Percentiles rank a stretch among this genome's conserved stretches.
Conservation (phyloP, 306 rosid genomes). For the Corylus avellana region DNA sequence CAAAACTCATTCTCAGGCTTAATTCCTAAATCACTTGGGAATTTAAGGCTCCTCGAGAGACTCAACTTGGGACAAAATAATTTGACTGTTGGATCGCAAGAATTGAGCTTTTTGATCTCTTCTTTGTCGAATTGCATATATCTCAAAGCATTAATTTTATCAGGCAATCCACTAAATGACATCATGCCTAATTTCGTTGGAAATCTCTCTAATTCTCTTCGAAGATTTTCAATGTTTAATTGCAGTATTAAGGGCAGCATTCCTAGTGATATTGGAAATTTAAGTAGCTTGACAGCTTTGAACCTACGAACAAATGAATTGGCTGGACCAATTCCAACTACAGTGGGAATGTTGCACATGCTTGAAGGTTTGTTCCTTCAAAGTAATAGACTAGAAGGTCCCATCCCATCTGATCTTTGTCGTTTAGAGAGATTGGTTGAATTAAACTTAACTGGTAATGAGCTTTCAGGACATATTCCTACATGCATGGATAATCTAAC, state of each 20-base stretch:
- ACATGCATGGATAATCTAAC: conserved; percentile 30
- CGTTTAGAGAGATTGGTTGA: conserved; percentile 13
- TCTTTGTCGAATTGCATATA: conserved; percentile 21
- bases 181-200: conserved; percentile 29
- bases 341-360: conserved; percentile 20
- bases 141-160: conserved; percentile 10
- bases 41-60: not conserved
- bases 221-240: not conserved
- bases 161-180: conserved; percentile 30
- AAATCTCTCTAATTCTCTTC: conserved; percentile 34
- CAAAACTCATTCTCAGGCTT: conserved; percentile 4
- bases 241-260: conserved; percentile 29
- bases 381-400: not conserved
- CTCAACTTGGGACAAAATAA: conserved; percentile 7
- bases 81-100: conserved; percentile 21
- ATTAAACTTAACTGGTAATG: conserved; percentile 24
- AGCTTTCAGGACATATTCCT: conserved; percentile 31
- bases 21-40: conserved; percentile 20
- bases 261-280: conserved; percentile 20
- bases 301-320: conserved; percentile 19
- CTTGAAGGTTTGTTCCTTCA: conserved; percentile 31
- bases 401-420: conserved; percentile 30
- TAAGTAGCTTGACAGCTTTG: not conserved
- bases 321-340: conserved; percentile 31
- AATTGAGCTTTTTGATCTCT: conserved; percentile 1